phyloP scores from a whole-genome alignment of 192 early-diverging fungal genomes.

The Spinellus fusiger region DNA sequence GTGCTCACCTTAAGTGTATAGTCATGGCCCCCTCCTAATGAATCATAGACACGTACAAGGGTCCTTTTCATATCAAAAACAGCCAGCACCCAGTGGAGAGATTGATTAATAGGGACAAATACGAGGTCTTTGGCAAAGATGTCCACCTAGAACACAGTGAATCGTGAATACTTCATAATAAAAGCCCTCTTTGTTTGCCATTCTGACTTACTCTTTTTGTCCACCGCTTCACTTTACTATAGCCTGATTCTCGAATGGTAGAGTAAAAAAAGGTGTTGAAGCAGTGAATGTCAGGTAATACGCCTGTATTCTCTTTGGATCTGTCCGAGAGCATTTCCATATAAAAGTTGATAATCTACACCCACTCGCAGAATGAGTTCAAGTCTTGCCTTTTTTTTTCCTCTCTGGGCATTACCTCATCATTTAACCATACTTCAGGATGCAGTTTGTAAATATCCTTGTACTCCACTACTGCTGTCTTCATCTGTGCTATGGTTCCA shows the following conservation, averaged over 20 bases:
- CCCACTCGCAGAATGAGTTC: background rate
- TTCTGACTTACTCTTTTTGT: constrained; percentile 51
- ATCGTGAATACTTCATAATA: background rate
- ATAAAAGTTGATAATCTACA: constrained; percentile 85
- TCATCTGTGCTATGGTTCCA: constrained; percentile 1
- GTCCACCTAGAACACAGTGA: constrained; percentile 39
- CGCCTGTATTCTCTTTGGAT: constrained; percentile 32
- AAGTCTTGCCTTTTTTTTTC: background rate
- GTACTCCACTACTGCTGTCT: constrained; percentile 13
- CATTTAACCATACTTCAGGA: constrained; percentile 84
- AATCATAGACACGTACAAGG: constrained; percentile 77
- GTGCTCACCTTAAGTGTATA: constrained; percentile 38
- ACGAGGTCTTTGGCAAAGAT: constrained; percentile 74
- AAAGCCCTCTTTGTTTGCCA: background rate
- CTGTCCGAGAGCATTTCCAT: constrained; percentile 70
- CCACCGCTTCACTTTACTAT: constrained; percentile 72
- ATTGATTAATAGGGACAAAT: constrained; percentile 77
- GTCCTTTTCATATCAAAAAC: constrained; percentile 48
- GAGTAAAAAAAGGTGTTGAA: constrained; percentile 93
- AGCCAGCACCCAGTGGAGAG: constrained; percentile 39
- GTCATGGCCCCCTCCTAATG: constrained; percentile 60
- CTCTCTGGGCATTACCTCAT: constrained; percentile 57
- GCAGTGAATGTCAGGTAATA: constrained; percentile 65
- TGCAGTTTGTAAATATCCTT: constrained; percentile 68
- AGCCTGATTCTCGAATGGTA: constrained; percentile 63